These are phyloP conservation scores for Juglanconis oblonga DNA, from an alignment of 2,329 filamentous ascomycete genomes.

Conservation along the genomic window DNA sequence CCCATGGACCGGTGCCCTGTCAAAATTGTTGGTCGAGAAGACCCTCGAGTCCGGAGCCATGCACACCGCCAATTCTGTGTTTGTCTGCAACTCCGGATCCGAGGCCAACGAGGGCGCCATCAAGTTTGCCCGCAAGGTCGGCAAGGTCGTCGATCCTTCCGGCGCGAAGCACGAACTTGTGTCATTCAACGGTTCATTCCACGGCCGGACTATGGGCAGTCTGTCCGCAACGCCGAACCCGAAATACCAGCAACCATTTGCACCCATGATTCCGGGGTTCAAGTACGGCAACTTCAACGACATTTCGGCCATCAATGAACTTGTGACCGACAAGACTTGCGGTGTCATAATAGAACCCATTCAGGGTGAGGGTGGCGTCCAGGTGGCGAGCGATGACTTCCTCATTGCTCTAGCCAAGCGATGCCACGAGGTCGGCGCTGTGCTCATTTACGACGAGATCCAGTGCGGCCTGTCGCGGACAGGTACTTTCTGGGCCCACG, in stretches of 20 bases:
- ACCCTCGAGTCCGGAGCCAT: constrained; percentile 79
- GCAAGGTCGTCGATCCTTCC: constrained; percentile 69
- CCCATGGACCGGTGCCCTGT: constrained; percentile 87
- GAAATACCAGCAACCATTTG: constrained; percentile 94
- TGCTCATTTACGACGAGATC: constrained; percentile 95
- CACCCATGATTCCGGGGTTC: constrained; percentile 94
- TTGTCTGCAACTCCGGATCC: constrained; percentile 93
- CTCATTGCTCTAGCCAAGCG: constrained; percentile 77
- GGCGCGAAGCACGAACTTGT: constrained; percentile 80
- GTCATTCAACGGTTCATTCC: constrained; percentile 89
- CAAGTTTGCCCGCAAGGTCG: constrained; percentile 92
- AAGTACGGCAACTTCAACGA: constrained; percentile 85
- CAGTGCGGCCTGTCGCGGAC: constrained; percentile 91
- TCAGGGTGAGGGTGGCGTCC: constrained; percentile 92
- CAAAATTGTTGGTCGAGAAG: constrained; percentile 77
- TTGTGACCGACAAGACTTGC: constrained; percentile 84
- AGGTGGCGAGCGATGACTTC: constrained; percentile 80
- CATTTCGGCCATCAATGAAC: constrained; percentile 62
- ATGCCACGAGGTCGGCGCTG: constrained; percentile 81
- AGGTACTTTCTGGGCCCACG: constrained; percentile 87
- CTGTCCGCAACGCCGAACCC: constrained; percentile 96
- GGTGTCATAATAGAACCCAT: constrained; percentile 97
- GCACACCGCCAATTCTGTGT: constrained; percentile 75
- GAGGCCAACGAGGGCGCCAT: constrained; percentile 98
- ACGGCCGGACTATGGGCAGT: constrained; percentile 93